Evolutionary conservation across 2,329 filamentous ascomycete genomes (phyloP).

Genomic region (Diplodia scrobiculata): DNA sequence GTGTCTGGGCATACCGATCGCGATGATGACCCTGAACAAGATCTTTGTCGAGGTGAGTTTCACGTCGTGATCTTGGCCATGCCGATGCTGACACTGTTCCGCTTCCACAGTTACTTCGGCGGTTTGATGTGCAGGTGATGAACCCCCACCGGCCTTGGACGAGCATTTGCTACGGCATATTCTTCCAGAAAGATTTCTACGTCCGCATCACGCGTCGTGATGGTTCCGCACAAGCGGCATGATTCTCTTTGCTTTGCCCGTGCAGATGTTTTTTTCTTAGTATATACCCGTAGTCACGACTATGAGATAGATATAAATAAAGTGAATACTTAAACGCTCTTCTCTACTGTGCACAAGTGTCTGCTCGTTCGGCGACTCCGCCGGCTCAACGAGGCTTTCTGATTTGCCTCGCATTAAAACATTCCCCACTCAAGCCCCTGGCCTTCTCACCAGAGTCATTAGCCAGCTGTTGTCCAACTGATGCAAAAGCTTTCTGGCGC

Average conservation of each 20-base stretch:
- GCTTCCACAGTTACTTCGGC: background rate
- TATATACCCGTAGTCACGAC: background rate
- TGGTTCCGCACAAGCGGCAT: background rate
- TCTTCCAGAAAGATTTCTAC: conserved; percentile 27
- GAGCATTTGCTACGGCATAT: conserved; percentile 26
- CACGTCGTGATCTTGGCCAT: background rate
- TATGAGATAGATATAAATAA: background rate
- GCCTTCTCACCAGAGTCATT: too few relatives aligned
- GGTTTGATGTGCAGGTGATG: conserved; percentile 16
- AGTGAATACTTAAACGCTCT: background rate
- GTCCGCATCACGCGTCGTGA: conserved; percentile 19
- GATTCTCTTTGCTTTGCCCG: background rate
- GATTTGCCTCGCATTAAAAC: background rate
- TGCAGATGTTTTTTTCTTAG: background rate
- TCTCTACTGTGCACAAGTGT: background rate
- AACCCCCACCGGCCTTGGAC: conserved; percentile 20
- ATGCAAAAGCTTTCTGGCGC: too few relatives aligned
- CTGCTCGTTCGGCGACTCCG: too few relatives aligned
- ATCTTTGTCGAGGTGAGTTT: conserved; percentile 45
- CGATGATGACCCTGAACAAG: conserved; percentile 45
- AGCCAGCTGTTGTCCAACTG: too few relatives aligned
- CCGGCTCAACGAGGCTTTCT: background rate
- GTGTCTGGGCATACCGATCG: conserved; percentile 42
- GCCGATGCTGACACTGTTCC: background rate
- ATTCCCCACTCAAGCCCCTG: too few relatives aligned